Conservation (phyloP, 2,329 filamentous ascomycete genomes). For the Colletotrichum godetiae region DNA sequence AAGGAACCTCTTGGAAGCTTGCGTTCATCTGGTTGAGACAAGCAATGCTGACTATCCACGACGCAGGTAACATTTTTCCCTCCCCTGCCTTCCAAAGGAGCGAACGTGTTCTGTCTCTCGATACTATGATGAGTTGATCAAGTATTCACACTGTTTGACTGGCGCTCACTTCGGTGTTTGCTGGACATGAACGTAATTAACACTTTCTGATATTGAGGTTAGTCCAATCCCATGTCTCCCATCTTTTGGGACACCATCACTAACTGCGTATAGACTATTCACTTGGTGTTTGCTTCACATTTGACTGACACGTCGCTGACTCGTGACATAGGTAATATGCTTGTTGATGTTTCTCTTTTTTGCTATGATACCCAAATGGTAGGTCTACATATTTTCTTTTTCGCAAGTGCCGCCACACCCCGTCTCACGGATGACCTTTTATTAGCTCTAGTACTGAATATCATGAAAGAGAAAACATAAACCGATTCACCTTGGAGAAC, state of each 20-base stretch:
- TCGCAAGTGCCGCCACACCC: slow-evolving; percentile 6
- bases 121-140: slow-evolving; percentile 59
- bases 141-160: slow-evolving; percentile 73
- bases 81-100: slow-evolving; percentile 21
- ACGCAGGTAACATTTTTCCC: slow-evolving; percentile 42
- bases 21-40: slow-evolving; percentile 13
- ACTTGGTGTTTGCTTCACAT: slow-evolving; percentile 5
- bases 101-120: not conserved
- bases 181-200: slow-evolving; percentile 63
- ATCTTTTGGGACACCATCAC: not conserved
- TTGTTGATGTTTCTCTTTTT: slow-evolving; percentile 21
- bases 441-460: slow-evolving; percentile 63
- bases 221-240: slow-evolving; percentile 9
- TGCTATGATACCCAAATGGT: slow-evolving; percentile 3
- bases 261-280: slow-evolving; percentile 5
- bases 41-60: slow-evolving; percentile 8
- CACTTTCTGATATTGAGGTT: slow-evolving; percentile 67
- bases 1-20: not conserved
- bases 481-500: slow-evolving; percentile 71
- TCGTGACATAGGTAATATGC: slow-evolving; percentile 11
- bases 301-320: slow-evolving; percentile 12
- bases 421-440: slow-evolving; percentile 60
- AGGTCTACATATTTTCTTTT: not conserved
- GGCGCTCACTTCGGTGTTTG: slow-evolving; percentile 49
- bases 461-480: slow-evolving; percentile 61